phyloP scores from a whole-genome alignment of 2,329 filamentous ascomycete genomes.

The Hymenoscyphus fructigenus region DNA sequence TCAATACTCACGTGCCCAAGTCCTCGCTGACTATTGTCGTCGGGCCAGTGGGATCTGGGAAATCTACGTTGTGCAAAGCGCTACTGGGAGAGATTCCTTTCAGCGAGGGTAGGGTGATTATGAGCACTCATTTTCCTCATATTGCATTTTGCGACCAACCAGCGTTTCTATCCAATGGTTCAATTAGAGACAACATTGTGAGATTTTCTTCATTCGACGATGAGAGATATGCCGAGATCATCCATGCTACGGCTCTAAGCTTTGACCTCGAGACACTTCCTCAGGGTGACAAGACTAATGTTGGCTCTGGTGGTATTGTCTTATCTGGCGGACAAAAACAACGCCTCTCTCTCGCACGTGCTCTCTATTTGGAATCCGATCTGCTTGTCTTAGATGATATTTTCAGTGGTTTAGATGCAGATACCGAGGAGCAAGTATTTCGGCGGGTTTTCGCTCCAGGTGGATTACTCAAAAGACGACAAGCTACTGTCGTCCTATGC shows the following conservation, averaged over 20 bases:
- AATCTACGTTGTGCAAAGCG: conserved; percentile 49
- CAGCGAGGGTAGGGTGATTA: conserved; percentile 29
- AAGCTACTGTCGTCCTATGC: conserved; percentile 39
- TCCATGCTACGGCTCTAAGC: conserved; percentile 27
- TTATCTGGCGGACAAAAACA: conserved; percentile 24
- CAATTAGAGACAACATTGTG: conserved; percentile 42
- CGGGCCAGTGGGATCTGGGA: conserved; percentile 52
- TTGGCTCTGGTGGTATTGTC: conserved; percentile 26
- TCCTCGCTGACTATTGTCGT: conserved; percentile 14
- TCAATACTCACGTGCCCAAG: conserved; percentile 5
- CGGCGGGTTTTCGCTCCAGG: conserved; percentile 16
- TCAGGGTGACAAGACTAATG: conserved; percentile 27
- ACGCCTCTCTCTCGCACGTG: conserved; percentile 30
- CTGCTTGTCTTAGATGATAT: conserved; percentile 29
- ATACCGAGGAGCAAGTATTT: conserved; percentile 26
- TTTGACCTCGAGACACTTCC: conserved; percentile 27
- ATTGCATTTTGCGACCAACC: conserved; percentile 45
- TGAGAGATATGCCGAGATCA: conserved; percentile 36
- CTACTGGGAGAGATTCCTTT: conserved; percentile 46
- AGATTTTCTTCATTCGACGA: conserved; percentile 39
- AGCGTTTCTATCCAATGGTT: conserved; percentile 44
- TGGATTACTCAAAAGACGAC: conserved; percentile 23
- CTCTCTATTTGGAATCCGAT: conserved; percentile 19
- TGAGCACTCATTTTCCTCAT: not conserved
- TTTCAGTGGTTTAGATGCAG: conserved; percentile 28